Evolutionary conservation across 768 basidiomycete species (phyloP).

Genomic region (Porphyrellus cyaneotinctus): DNA sequence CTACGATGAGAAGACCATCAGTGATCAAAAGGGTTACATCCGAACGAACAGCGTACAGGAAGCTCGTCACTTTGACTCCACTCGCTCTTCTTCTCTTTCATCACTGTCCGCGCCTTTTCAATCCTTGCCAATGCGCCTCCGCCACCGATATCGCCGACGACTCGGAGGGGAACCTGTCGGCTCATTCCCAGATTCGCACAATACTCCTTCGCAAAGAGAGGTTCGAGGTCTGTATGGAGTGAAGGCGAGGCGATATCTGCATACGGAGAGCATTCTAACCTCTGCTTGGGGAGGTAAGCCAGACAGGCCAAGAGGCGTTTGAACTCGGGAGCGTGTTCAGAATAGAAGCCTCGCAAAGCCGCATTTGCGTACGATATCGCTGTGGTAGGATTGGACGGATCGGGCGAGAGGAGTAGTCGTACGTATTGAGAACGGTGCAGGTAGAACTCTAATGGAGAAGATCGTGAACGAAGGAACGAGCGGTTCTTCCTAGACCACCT

Average conservation of each 20-base stretch:
- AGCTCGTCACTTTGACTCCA: conserved; percentile 89
- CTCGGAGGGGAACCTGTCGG: conserved; percentile 79
- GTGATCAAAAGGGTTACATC: not conserved
- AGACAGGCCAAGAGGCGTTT: conserved; percentile 66
- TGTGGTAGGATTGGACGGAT: conserved; percentile 50
- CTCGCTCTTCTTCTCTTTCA: conserved; percentile 90
- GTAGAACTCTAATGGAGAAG: conserved; percentile 83
- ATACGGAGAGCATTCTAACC: conserved; percentile 68
- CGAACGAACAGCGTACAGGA: conserved; percentile 49
- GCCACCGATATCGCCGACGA: conserved; percentile 90
- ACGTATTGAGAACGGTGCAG: conserved; percentile 91
- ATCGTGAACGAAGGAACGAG: conserved; percentile 59
- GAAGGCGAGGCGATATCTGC: conserved; percentile 67
- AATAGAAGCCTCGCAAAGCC: conserved; percentile 60
- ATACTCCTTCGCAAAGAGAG: conserved; percentile 85
- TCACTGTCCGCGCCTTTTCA: conserved; percentile 90
- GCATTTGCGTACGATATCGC: conserved; percentile 75
- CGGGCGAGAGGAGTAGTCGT: conserved; percentile 62
- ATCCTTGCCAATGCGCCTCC: conserved; percentile 88
- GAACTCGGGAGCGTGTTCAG: conserved; percentile 59
- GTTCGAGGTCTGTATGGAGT: conserved; percentile 73
- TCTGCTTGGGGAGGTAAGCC: conserved; percentile 64
- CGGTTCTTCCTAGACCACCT: conserved; percentile 80
- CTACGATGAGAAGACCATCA: conserved; percentile 38
- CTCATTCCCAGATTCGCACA: conserved; percentile 87